Evolutionary conservation across 805 yeast species (phyloP).

Genomic region (Tetrapisispora nanseiensis): DNA sequence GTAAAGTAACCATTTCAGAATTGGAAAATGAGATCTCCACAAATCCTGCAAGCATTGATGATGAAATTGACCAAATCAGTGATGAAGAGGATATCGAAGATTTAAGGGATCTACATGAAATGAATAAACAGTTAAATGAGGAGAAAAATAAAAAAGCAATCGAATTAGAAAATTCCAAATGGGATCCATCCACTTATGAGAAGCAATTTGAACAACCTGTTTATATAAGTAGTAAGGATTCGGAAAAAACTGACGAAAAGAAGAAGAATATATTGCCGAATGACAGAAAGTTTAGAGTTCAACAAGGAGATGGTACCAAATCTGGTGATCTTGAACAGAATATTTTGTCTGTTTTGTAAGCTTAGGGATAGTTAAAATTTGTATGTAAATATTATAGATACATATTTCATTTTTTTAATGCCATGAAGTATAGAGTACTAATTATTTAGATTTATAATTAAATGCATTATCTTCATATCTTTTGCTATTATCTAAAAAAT

Average conservation of each 20-base stretch:
- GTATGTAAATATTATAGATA: too few species aligned
- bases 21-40: constrained; percentile 19
- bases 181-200: constrained; percentile 54
- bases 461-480: too few species aligned
- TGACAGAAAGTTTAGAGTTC: constrained; percentile 17
- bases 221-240: constrained; percentile 24
- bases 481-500: background rate
- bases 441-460: too few species aligned
- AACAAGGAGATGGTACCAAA: constrained; percentile 8
- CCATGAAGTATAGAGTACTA: too few species aligned
- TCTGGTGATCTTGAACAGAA: constrained; percentile 22
- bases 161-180: constrained; percentile 32
- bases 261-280: background rate
- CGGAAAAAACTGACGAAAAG: background rate
- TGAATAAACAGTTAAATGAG: constrained; percentile 17
- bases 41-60: constrained; percentile 23
- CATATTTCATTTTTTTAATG: too few species aligned
- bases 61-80: constrained; percentile 28
- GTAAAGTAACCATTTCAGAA: constrained; percentile 63
- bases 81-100: constrained; percentile 31
- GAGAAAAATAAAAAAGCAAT: constrained; percentile 10
- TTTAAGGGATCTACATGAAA: constrained; percentile 19
- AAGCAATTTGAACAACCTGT: constrained; percentile 47
- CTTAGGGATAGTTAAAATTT: too few species aligned
- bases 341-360: constrained; percentile 21